phyloP scores from a whole-genome alignment of 2,329 filamentous ascomycete genomes.

The Verticillium nubilum region DNA sequence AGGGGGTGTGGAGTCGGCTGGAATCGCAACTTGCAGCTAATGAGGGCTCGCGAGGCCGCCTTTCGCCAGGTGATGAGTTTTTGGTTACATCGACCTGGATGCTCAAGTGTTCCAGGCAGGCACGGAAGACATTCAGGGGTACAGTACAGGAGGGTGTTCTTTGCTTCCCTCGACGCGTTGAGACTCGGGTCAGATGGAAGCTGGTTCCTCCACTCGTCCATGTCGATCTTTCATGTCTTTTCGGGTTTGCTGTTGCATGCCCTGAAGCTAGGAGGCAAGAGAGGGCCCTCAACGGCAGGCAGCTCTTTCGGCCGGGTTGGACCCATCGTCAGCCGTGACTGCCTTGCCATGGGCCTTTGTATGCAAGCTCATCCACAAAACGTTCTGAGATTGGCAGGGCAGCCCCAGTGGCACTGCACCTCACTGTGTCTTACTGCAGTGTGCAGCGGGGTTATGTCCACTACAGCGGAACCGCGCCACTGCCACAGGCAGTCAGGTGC shows the following conservation, averaged over 20 bases:
- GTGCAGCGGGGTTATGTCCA: neutral
- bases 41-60: neutral
- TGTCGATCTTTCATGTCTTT: no score
- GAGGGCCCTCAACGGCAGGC: no score
- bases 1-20: neutral
- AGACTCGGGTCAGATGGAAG: no score
- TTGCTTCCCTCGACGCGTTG: neutral
- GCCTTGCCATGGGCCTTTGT: no score
- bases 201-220: no score
- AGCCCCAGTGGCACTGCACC: neutral
- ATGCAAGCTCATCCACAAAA: no score
- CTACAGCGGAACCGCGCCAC: neutral
- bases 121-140: neutral
- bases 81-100: neutral
- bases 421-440: neutral
- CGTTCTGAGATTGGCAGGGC: no score
- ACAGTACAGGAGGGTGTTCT: neutral
- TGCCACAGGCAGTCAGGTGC: neutral
- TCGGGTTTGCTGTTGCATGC: no score
- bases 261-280: no score
- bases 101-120: neutral
- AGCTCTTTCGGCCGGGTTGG: no score
- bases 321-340: no score
- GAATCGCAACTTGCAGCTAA: neutral
- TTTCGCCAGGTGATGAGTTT: neutral